Evolutionary conservation across 139 green algal genomes (phyloP).

Genomic region (Zygnema cylindricum): DNA sequence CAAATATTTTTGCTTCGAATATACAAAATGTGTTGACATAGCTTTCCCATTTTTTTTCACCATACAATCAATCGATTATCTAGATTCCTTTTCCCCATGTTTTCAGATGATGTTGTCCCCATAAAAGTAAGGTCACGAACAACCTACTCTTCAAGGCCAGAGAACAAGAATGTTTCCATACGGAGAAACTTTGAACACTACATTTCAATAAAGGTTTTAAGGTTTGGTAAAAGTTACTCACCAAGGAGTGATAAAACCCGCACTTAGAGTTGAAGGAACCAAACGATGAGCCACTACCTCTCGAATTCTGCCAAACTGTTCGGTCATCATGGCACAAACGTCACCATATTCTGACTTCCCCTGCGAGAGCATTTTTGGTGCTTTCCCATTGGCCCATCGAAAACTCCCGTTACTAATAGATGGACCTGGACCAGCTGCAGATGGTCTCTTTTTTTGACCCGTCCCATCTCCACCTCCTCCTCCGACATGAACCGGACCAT

Average conservation of each 20-base stretch:
- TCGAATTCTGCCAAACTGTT: conserved; percentile 67
- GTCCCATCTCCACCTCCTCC: background rate
- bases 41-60: background rate
- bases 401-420: background rate
- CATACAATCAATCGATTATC: background rate
- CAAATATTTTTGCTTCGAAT: no score
- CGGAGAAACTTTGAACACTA: background rate
- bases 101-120: background rate
- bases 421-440: conserved; percentile 15
- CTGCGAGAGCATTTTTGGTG: background rate
- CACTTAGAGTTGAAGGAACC: conserved; percentile 80
- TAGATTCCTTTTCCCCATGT: background rate
- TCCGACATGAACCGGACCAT: background rate
- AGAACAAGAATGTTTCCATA: background rate
- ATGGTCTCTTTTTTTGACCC: background rate
- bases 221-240: conserved; percentile 2
- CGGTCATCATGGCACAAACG: conserved; percentile 9
- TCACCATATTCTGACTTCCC: background rate
- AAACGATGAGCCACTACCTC: conserved; percentile 70
- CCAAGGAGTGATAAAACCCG: conserved; percentile 84
- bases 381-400: background rate
- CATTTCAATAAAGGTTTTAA: no score
- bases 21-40: no score
- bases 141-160: background rate
- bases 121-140: background rate